Base-by-base conservation (phyloP, 225 moss, liverwort and hornwort species). In the Straminergon stramineum region DNA sequence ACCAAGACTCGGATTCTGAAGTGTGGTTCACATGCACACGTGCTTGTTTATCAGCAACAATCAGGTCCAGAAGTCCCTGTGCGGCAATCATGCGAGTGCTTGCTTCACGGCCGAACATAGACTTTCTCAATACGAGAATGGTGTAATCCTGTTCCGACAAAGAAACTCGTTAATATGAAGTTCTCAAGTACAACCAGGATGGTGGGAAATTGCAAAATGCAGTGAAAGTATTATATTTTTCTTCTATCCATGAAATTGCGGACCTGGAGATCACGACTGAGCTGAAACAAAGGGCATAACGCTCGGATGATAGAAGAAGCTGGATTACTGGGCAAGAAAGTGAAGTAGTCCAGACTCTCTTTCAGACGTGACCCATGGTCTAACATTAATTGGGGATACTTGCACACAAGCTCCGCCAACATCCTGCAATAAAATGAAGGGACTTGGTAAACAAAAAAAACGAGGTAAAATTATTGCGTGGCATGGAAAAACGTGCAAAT, bases 221-320 rank as follows among this genome's bases (percentile, higher is more conserved):
- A 79, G 56, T 70, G 39, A 52, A 69, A 63, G 32, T 32, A 61
- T 62, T 56, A 15, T 35, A 64, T 66, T 64, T 84, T 68, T 67
- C 71, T 53, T 90, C 48, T 62, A 86, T 58, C 79, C 84, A 85
- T 63, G 75, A 86, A 88, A 65, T 70, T 75, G 79, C 84, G 81
- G 89, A 96, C 97, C 95, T 97, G 97, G 74, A 97, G 96, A 88
- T 97, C 97, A 81, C 94, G 94, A 92, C 96, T 97, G 58, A 96
- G 94, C 77, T 93, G 96, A 90, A 97, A 97, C 75, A 97, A 93
- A 73, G 97, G 97, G 89, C 96, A 96, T 78, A 92, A 94, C 70
- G 92, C 93, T 87, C 82, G 95, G 93, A 96, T 95, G 92, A 92
- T 96, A 89, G 91, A 94, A 90, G 92, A 95, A 93, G 92, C 95